Evolutionary conservation across 1,139 yeast genomes (phyloP).

Genomic region (Blastobotrys indianensis): DNA sequence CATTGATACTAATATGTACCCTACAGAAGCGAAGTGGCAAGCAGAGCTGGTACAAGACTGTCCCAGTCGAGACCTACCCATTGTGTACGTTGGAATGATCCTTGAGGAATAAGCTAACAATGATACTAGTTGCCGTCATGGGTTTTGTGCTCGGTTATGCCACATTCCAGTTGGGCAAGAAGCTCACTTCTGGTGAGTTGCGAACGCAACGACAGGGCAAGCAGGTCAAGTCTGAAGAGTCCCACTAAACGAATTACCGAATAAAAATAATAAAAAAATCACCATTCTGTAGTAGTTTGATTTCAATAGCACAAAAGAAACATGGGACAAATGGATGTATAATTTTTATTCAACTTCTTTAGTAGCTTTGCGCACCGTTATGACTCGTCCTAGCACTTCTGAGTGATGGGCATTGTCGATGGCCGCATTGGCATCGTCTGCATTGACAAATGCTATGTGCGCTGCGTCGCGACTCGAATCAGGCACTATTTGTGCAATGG

Average conservation of each 20-base stretch:
- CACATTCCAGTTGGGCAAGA: conserved; percentile 23
- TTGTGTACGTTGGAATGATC: conserved; percentile 22
- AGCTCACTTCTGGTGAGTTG: conserved; percentile 26
- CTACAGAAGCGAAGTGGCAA: conserved; percentile 6
- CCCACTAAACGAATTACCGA: not conserved
- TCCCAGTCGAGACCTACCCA: conserved; percentile 32
- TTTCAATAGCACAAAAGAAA: conserved; percentile 1
- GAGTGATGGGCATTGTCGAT: conserved; percentile 35
- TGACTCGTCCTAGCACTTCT: conserved; percentile 26
- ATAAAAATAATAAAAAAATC: not conserved
- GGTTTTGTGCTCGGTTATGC: conserved; percentile 28
- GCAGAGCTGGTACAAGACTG: conserved; percentile 9
- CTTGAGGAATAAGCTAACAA: not conserved
- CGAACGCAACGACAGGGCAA: conserved; percentile 28
- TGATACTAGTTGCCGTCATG: conserved; percentile 27
- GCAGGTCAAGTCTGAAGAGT: not conserved
- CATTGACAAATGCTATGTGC: conserved; percentile 28
- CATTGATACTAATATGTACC: not conserved
- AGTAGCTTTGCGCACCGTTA: conserved; percentile 27
- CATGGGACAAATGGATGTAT: not conserved
- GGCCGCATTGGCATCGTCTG: conserved; percentile 34
- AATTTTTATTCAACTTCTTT: conserved; percentile 10
- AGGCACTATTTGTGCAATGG: conserved; percentile 26
- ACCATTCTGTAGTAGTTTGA: not conserved
- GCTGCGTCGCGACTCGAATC: conserved; percentile 24